Evolutionary conservation across 2,329 filamentous ascomycete species (phyloP), one percentile per base, ranked within the genome.

Genomic region (Arthroderma sp.): DNA sequence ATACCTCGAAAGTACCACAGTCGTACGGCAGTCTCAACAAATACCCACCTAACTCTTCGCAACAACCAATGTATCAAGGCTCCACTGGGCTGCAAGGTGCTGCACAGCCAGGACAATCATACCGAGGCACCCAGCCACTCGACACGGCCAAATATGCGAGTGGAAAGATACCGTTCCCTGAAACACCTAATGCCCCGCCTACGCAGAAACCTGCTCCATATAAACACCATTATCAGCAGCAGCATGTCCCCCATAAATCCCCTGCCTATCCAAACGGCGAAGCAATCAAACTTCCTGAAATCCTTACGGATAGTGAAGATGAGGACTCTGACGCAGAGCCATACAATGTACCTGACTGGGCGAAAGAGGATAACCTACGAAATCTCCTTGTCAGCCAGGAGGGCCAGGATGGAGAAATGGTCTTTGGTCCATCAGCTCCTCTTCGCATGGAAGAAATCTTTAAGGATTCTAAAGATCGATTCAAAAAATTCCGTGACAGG

Each of bases 361-460:
- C 86, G 4, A 83, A 94, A 57, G 85, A 85, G 2, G 88, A 89
- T 7, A 82, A 85, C 50, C 75, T 98, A 38, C 78, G 81, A 11
- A 72, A 77, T 43, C 76, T 85, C 45, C 75, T 98, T 28, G 75
- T 81, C 47, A 73, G 78, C 41, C 93, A 98, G 61, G 88, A 98
- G 62, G 77, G 79, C 6, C 74, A 61, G 51, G 63, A 64, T 43
- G 60, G 91, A 53, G 87, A 98, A 56, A 85, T 87, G 0, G 84
- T 98, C 43, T 98, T 98, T 58, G 91, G 91, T 0, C 84, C 85
- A 0, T 86, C 94, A 27, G 81, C 77, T 7, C 85, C 87, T 8
- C 72, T 98, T 52, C 85, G 86, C 57, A 91, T 98, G 81, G 93
- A 98, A 57, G 88, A 96, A 60, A 87, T 95, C 30, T 98, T 98